phyloP scores from a whole-genome alignment of 352 stramenopile genomes.

The Globisporangium parvum region DNA sequence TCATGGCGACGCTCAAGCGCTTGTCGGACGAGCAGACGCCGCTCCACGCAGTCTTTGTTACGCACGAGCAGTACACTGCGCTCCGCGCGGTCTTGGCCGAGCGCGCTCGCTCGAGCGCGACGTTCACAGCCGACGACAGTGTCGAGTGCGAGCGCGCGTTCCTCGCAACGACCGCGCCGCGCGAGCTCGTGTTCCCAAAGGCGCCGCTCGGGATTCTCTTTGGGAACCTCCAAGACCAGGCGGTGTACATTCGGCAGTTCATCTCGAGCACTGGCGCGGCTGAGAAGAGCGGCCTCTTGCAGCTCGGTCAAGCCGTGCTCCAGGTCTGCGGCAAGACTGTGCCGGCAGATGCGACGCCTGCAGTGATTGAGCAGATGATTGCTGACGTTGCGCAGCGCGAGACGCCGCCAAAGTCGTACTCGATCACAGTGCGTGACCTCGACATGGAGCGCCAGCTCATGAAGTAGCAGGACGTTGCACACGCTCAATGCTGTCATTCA shows the following conservation, averaged over 20 bases:
- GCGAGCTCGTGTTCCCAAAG: constrained; percentile 60
- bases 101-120: constrained; percentile 9
- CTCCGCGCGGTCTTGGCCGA: constrained; percentile 19
- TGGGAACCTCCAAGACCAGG: constrained; percentile 77
- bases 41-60: constrained; percentile 54
- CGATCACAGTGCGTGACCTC: constrained; percentile 71
- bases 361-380: constrained; percentile 67
- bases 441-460: constrained; percentile 79
- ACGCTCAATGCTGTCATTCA: too few relatives aligned
- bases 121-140: background rate
- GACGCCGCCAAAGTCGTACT: constrained; percentile 23
- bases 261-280: constrained; percentile 67
- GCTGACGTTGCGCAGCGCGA: constrained; percentile 21
- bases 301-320: constrained; percentile 56
- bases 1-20: constrained; percentile 51
- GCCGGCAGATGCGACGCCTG: constrained; percentile 41
- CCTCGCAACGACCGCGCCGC: constrained; percentile 19
- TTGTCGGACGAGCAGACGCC: constrained; percentile 45
- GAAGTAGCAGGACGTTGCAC: too few relatives aligned
- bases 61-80: constrained; percentile 42
- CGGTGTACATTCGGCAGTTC: constrained; percentile 73
- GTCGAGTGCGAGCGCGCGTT: constrained; percentile 14
- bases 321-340: constrained; percentile 74
- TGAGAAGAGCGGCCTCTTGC: constrained; percentile 59
- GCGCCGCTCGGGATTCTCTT: constrained; percentile 74